Base-by-base conservation (phyloP, 179 eudicot genomes). In the Silene noctiflora region DNA sequence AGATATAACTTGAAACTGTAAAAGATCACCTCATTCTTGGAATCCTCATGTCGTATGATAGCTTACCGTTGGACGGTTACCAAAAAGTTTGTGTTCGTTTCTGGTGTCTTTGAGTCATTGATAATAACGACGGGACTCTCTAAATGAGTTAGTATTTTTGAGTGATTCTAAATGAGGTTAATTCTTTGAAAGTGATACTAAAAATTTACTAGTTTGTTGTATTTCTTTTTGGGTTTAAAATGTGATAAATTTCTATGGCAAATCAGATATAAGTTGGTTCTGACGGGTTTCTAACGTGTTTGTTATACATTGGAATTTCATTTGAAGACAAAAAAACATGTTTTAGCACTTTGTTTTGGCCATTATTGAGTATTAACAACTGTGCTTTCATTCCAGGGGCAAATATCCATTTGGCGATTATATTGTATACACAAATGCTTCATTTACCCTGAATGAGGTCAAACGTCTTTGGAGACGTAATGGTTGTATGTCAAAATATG, bases 361-460 rank as follows among this genome's bases (percentile, higher is more conserved):
- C 67, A 33, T 19, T 71, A 25, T 67, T 82, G 31, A 39, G 11
- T 39, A 39, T 39, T 39, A 39, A 82, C 65, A 3, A 19, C 33
- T 39, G 13, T 58, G 6, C 27, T 82, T 75, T 25, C 19, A 24
- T 67, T 77, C 56, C 91, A 93, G 98, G 92, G 96, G 92, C 16
- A 88, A 85, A 76, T 95, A 84, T 84, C 99, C 99, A 73, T 95
- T 95, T 80, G 97, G 86, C 67, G 97, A 93, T 62, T 95, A 88
- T 81, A 85, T 95, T 68, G 87, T 91, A n/a, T 95, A 95, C 76
- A 84, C 89, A 73, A 82, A 93, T 73, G 78, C 75, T 46, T 66
- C 98, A 46, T 91, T 95, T 76, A 87, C 97, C 59, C 77, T 95
- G 82, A 86, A 83, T 67, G 98, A 93, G 85, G 88, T 93, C 73